Conservation (phyloP, 2,329 filamentous ascomycete species). For the Aspergillus sp. region DNA sequence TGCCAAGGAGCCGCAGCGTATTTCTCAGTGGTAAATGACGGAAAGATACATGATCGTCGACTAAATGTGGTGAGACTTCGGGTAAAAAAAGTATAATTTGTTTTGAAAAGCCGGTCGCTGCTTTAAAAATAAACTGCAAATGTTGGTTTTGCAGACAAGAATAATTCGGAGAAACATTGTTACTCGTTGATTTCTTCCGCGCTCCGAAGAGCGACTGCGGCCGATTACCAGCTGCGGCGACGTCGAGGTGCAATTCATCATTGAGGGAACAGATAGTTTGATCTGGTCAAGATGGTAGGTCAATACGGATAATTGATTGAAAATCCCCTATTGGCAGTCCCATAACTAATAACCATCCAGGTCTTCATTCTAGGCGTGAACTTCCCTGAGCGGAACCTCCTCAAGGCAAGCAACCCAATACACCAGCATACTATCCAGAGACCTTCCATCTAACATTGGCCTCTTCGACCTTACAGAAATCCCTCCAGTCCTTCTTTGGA, state of each 20-base stretch:
- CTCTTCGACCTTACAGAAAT: conserved; percentile 23
- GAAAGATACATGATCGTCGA: no score
- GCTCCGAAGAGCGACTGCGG: conserved; percentile 10
- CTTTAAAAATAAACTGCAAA: no score
- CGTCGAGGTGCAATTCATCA: no score
- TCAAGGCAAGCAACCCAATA: conserved; percentile 59
- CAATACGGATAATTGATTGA: not conserved
- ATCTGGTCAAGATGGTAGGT: conserved; percentile 26
- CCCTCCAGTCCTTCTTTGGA: conserved; percentile 81
- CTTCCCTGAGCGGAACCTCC: conserved; percentile 77
- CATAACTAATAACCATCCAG: conserved; percentile 40
- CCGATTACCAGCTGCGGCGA: not conserved
- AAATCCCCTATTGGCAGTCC: not conserved
- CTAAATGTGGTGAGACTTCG: no score
- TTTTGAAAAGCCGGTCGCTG: no score
- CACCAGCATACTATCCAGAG: conserved; percentile 1
- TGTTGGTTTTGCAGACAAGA: no score
- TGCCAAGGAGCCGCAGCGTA: conserved; percentile 1
- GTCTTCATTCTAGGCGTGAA: conserved; percentile 82
- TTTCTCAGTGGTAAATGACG: not conserved
- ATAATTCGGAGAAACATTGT: conserved; percentile 27
- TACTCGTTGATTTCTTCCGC: conserved; percentile 28
- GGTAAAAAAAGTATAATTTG: no score
- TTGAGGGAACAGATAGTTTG: not conserved
- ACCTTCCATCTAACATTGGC: conserved; percentile 4